Percentiles rank a stretch among this genome's conserved stretches.
phyloP scores from a whole-genome alignment of 768 basidiomycete species.

The Phylloporus sp. region DNA sequence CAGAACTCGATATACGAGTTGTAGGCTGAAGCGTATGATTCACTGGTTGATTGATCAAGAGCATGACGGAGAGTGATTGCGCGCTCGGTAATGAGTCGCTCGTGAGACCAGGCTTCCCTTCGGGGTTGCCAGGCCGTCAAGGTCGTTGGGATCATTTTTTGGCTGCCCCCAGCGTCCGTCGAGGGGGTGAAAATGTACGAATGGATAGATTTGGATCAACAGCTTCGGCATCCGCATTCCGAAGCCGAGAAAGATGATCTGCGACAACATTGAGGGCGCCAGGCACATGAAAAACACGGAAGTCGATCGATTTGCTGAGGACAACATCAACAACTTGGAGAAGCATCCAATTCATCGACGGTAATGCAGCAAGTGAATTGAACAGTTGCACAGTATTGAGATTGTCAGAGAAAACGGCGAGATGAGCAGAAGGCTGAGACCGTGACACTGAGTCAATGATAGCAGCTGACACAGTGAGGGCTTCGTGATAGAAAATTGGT shows the following conservation, averaged over 20 bases:
- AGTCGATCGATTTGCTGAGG: slow-evolving; percentile 7
- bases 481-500: neutral
- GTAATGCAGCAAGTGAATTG: slow-evolving; percentile 15
- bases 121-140: too few relatives aligned
- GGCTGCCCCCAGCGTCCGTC: slow-evolving; percentile 25
- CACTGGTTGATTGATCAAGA: neutral
- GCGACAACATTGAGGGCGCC: slow-evolving; percentile 24
- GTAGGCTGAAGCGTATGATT: neutral
- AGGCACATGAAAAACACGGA: slow-evolving; percentile 22
- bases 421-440: neutral
- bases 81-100: slow-evolving; percentile 10
- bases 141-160: neutral
- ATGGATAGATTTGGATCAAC: neutral
- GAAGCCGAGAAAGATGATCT: slow-evolving; percentile 20
- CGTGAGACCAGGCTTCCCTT: slow-evolving; percentile 5
- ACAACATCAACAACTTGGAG: slow-evolving; percentile 6
- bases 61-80: neutral
- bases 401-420: slow-evolving; percentile 27
- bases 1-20: neutral
- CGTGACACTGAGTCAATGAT: too few relatives aligned
- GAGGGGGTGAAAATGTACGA: slow-evolving; percentile 24
- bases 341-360: slow-evolving; percentile 16
- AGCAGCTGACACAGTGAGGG: neutral
- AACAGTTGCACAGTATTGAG: slow-evolving; percentile 34
- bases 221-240: slow-evolving; percentile 9